Percentiles rank a stretch among this genome's conserved stretches.
phyloP scores from a whole-genome alignment of 805 yeast species.

The Zygosaccharomyces lentus region DNA sequence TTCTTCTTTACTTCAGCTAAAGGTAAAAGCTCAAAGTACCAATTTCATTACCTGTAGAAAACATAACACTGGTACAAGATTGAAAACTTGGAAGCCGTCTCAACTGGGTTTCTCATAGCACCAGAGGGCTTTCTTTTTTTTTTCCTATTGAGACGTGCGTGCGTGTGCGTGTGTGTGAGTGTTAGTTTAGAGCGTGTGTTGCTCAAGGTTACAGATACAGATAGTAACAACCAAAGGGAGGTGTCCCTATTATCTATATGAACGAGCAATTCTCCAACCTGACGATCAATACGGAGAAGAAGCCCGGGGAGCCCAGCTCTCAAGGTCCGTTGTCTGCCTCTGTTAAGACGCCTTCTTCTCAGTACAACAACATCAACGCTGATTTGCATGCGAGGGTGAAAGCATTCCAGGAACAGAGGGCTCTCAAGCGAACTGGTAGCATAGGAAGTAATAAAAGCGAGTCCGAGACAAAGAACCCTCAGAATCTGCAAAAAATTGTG shows the following conservation, averaged over 20 bases:
- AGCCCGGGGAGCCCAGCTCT: not conserved
- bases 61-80: not conserved
- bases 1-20: not conserved
- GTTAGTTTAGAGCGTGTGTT: not conserved
- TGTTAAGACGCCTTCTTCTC: constrained; percentile 25
- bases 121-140: not conserved
- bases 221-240: not conserved
- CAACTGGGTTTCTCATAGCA: not conserved
- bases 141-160: not conserved
- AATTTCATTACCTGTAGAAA: not conserved
- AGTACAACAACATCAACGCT: constrained; percentile 47
- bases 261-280: constrained; percentile 17
- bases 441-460: constrained; percentile 24
- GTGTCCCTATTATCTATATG: constrained; percentile 1
- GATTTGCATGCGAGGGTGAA: constrained; percentile 81
- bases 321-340: constrained; percentile 7
- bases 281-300: constrained; percentile 13
- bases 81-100: not conserved
- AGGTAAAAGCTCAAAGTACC: not conserved
- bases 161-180: not conserved
- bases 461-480: constrained; percentile 14
- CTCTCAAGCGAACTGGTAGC: constrained; percentile 39
- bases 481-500: constrained; percentile 29
- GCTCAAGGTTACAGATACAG: not conserved
- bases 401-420: constrained; percentile 83